Evolutionary conservation across 169 alveolate genomes (phyloP).

Genomic region (Plasmodium coatneyi): DNA sequence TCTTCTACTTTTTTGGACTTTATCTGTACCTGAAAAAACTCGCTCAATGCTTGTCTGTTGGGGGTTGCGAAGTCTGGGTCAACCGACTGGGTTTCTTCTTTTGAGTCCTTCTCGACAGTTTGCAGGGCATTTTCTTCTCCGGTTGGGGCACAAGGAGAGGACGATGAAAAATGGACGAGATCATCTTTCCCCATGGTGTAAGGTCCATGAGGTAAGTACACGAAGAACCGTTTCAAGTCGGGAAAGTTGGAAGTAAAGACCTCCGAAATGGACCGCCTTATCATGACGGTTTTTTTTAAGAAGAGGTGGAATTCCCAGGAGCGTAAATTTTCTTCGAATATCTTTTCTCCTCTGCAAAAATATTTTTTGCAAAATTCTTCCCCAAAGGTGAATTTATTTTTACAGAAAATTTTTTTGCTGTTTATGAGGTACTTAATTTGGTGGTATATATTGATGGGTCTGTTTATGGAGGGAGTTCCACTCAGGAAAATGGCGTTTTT

Average conservation of each 20-base stretch:
- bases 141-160: background rate
- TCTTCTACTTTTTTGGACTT: constrained; percentile 47
- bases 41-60: constrained; percentile 22
- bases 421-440: constrained; percentile 53
- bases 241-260: constrained; percentile 27
- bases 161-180: background rate
- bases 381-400: constrained; percentile 44
- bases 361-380: constrained; percentile 71
- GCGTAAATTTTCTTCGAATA: constrained; percentile 63
- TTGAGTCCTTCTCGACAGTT: background rate
- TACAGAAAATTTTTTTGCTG: constrained; percentile 21
- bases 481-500: constrained; percentile 37
- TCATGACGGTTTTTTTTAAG: constrained; percentile 60
- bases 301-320: constrained; percentile 55
- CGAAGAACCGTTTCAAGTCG: constrained; percentile 23
- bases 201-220: constrained; percentile 9
- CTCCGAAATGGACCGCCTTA: constrained; percentile 24
- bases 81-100: background rate
- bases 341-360: constrained; percentile 42
- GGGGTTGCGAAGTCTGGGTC: background rate
- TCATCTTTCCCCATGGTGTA: background rate
- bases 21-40: constrained; percentile 2
- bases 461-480: constrained; percentile 61
- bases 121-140: background rate
- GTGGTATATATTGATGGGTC: constrained; percentile 63